Base-by-base conservation (phyloP, 2,329 filamentous ascomycete genomes). In the Malbranchea zuffiana region DNA sequence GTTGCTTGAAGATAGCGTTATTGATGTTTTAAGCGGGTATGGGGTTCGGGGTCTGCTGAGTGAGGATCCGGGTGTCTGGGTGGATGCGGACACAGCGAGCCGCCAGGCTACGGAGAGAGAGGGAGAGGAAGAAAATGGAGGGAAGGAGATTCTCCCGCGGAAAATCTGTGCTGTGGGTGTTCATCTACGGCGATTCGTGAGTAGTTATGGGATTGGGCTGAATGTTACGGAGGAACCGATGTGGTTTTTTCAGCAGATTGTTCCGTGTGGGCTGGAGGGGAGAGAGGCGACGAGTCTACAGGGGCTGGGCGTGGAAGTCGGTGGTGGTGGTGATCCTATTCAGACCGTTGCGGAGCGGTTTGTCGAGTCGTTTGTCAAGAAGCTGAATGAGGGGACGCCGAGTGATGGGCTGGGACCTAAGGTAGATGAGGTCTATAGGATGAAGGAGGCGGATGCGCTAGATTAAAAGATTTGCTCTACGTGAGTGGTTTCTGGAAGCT, bases 141-240 rank as follows among this genome's bases (percentile, higher is more conserved):
- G 20, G 3, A n/a, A 17, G 8, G 29, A 27, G 13, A 17, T 13
- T 15, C 11, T 32, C 5, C 29, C 37, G 40, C 67, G 71, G 50
- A 98, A 96, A 66, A 86, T 98, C 48, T 84, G 85, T 0, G 86
- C 87, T 0, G 66, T 96, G 27, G 90, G 90, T 1, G 84, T 98
- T n/a, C 87, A 96, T 62, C 71, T 95, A 44, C 68, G 86, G 10
- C 68, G 88, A 30, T 78, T 92, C 59, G 72, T 96, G 24, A 86
- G 79, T 16, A 83, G 80, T 43, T 81, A 92, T 57, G 90, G 90
- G 5, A 69, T 93, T 21, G 87, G 83, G 2, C 56, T 95, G 36
- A 66, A 66, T 48, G 57, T 66, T 4, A 63, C 60, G 2, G 50
- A 62, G 30, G 57, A 65, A 44, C 54, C 55, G 84, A 93, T 67